These are phyloP conservation scores for Fusarium secorum DNA, from an alignment of 2,329 filamentous ascomycete genomes.

Conservation along the genomic window DNA sequence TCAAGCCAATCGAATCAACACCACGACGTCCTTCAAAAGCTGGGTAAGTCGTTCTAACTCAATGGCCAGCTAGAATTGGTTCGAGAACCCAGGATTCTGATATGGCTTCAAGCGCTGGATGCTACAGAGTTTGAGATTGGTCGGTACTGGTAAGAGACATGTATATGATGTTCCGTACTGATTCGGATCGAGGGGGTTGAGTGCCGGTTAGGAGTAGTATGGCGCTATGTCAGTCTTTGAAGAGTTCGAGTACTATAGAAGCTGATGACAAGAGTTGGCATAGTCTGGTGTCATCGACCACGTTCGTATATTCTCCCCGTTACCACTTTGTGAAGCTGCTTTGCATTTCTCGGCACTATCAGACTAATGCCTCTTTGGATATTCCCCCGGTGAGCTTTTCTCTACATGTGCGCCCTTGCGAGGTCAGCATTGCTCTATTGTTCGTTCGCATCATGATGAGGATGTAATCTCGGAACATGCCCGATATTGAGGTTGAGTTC, in stretches of 20 bases:
- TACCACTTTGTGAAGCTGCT: rapidly evolving
- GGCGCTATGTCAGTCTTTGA: rapidly evolving
- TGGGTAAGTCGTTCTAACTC: neutral
- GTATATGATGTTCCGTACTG: neutral
- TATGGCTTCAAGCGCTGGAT: neutral
- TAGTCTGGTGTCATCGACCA: neutral
- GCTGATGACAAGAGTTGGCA: too few relatives aligned
- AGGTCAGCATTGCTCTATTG: neutral
- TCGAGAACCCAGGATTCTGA: neutral
- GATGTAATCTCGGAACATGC: neutral
- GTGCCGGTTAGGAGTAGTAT: neutral
- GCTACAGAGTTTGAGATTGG: neutral
- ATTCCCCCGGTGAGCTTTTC: rapidly evolving
- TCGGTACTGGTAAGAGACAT: neutral
- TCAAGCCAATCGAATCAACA: neutral
- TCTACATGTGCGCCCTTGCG: too few relatives aligned
- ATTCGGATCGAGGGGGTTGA: rapidly evolving
- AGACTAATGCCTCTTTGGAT: rapidly evolving
- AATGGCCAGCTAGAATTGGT: neutral
- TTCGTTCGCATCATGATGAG: neutral
- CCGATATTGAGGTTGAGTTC: neutral
- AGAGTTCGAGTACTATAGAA: neutral
- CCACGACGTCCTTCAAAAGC: neutral
- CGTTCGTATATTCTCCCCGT: rapidly evolving
- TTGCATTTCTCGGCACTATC: rapidly evolving